These are phyloP conservation scores for Penicillium egyptiacum DNA, from an alignment of 495 filamentous ascomycete species.

Conservation along the genomic window DNA sequence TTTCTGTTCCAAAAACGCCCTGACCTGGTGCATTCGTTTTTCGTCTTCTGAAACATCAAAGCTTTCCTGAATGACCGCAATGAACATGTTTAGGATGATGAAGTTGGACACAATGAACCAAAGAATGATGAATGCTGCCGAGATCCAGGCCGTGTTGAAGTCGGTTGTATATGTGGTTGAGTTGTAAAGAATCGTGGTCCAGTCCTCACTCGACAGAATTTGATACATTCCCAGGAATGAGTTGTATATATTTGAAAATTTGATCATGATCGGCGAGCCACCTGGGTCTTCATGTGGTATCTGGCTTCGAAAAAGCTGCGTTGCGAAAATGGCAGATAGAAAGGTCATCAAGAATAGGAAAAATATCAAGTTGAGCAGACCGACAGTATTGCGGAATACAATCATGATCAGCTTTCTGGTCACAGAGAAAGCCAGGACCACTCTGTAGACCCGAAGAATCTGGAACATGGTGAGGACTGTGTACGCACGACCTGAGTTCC, in stretches of 20 bases:
- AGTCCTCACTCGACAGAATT: slow-evolving; percentile 95
- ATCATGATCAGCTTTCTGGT: slow-evolving; percentile 80
- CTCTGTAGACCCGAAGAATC: slow-evolving; percentile 85
- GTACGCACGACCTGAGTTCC: slow-evolving; percentile 72
- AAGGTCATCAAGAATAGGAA: slow-evolving; percentile 97
- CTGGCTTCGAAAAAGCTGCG: slow-evolving; percentile 88
- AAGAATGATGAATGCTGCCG: slow-evolving; percentile 84
- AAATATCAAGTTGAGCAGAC: slow-evolving; percentile 90
- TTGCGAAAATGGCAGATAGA: slow-evolving; percentile 87
- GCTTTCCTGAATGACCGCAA: slow-evolving; percentile 99
- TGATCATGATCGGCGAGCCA: slow-evolving; percentile 60
- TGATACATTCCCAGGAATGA: slow-evolving; percentile 98
- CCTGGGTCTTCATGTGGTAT: slow-evolving; percentile 59
- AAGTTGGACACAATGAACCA: slow-evolving; percentile 97
- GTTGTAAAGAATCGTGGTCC: slow-evolving; percentile 85
- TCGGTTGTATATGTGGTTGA: slow-evolving; percentile 64
- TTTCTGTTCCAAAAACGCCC: slow-evolving; percentile 87
- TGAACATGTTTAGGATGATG: slow-evolving; percentile 99
- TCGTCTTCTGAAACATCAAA: slow-evolving; percentile 99
- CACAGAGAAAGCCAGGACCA: slow-evolving; percentile 85
- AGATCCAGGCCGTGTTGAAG: slow-evolving; percentile 83
- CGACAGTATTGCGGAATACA: slow-evolving; percentile 87
- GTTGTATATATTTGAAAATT: slow-evolving; percentile 90
- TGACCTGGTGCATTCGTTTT: slow-evolving; percentile 94
- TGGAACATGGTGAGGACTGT: slow-evolving; percentile 92